Evolutionary conservation across 371 early-diverging fungal species (phyloP), one percentile per base, ranked within the genome.

Genomic region (Enterocytospora artemiae): DNA sequence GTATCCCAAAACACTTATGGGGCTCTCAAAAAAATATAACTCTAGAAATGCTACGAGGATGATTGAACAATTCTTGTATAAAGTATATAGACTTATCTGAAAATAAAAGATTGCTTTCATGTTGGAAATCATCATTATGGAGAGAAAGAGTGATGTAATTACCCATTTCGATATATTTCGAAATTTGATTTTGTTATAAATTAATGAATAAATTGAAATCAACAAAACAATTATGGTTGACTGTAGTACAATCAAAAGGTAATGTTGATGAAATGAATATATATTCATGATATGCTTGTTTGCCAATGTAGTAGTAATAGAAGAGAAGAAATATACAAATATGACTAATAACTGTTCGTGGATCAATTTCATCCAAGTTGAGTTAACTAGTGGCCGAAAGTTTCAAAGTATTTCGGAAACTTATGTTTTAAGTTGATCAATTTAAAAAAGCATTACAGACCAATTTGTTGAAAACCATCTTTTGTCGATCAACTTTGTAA

Each of bases 41-140:
- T 97, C 98, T 31, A 88, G 88, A 64, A 90, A 87, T 5, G 96
- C 96, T 67, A 91, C 88, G 30, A 93, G 70, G 62, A 95, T 90
- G 61, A 97, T 93, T 28, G 92, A 90, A 65, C 91, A 69, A 80
- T 97, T 97, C 79, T 97, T 97, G 79, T 94, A 91, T 49, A 97
- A 85, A 28, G 96, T 95, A 71, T 91, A 96, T 5, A 96, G 76
- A 7, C 94, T 71, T 36, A 79, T 69, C 32, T 87, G 83, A 39
- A 97, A 81, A 75, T 85, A 89, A 68, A 90, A 88, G 5, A 95
- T 76, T 78, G 86, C 82, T 86, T 93, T 81, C 82, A 89, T 79
- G 37, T 96, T 96, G 1, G 93, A 90, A 78, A 91, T 93, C 57
- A 97, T 88, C 96, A 97, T 97, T 48, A 84, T 82, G 1, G 87